Conservation (phyloP, 2,329 filamentous ascomycete genomes). For the Cytospora mali region DNA sequence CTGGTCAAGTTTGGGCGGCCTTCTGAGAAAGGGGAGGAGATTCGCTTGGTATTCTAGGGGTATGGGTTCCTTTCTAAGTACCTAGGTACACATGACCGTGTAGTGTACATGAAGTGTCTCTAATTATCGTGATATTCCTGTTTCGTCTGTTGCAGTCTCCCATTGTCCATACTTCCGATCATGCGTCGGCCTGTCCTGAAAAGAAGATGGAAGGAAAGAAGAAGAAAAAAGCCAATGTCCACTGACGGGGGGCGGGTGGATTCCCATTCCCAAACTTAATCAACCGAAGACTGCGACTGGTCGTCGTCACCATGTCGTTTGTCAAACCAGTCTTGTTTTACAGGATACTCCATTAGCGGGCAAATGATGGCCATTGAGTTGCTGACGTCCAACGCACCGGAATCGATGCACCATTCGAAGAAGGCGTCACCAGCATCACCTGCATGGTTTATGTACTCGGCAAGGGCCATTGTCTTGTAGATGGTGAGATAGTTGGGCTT, state of each 20-base stretch:
- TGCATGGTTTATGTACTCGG: conserved; percentile 27
- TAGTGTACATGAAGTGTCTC: too few relatives aligned
- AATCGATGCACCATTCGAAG: conserved; percentile 28
- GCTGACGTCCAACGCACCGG: conserved; percentile 21
- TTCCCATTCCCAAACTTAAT: neutral
- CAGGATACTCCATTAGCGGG: conserved; percentile 19
- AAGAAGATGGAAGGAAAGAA: too few relatives aligned
- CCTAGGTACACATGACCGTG: too few relatives aligned
- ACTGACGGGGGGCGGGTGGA: too few relatives aligned
- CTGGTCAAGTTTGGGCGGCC: conserved; percentile 26
- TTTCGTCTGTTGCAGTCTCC: neutral
- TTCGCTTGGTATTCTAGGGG: conserved; percentile 4
- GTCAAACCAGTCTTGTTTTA: conserved; percentile 23
- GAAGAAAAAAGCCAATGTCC: too few relatives aligned
- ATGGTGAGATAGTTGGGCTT: conserved; percentile 16
- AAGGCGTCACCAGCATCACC: conserved; percentile 23
- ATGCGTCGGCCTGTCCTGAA: too few relatives aligned
- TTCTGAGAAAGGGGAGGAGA: conserved; percentile 19
- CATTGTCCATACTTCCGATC: too few relatives aligned
- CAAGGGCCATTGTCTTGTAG: conserved; percentile 27
- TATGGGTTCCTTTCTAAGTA: neutral
- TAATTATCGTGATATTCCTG: neutral
- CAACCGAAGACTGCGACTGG: neutral
- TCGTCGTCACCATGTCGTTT: neutral
- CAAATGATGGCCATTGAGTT: conserved; percentile 24